A percentile compares a stretch with the other conserved stretches of the same genome.
Evolutionary conservation across 176 grass and related monocot genomes (phyloP).

Genomic region (Ensete glaucum): DNA sequence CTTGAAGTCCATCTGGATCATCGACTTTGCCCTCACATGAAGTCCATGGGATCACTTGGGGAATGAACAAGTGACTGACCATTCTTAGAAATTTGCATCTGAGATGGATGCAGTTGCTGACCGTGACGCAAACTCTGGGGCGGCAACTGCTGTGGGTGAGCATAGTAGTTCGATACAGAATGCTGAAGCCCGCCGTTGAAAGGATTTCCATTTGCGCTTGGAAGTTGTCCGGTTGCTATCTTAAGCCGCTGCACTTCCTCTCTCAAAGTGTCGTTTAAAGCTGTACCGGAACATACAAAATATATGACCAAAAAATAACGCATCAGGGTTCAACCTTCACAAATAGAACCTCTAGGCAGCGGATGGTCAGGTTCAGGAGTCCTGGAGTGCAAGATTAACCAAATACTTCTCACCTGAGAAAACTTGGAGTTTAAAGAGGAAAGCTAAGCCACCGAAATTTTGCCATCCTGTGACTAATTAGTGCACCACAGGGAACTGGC

Average conservation of each 20-base stretch:
- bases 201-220: slow-evolving; percentile 49
- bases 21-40: slow-evolving; percentile 47
- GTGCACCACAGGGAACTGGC: too few species aligned
- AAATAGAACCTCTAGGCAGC: neutral
- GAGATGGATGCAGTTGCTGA: slow-evolving; percentile 28
- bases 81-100: slow-evolving; percentile 36
- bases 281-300: neutral
- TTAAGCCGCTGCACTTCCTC: slow-evolving; percentile 21
- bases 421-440: neutral
- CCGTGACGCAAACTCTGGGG: slow-evolving; percentile 39
- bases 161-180: slow-evolving; percentile 37
- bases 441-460: neutral
- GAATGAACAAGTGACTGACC: slow-evolving; percentile 50
- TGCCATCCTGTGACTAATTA: neutral
- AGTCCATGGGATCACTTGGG: slow-evolving; percentile 81
- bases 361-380: too few species aligned
- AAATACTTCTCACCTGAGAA: neutral
- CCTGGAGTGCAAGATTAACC: neutral
- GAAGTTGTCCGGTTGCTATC: slow-evolving; percentile 44
- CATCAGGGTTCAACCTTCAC: neutral
- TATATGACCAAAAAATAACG: neutral
- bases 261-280: slow-evolving; percentile 21
- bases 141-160: slow-evolving; percentile 50
- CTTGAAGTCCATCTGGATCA: neutral
- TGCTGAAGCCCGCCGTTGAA: slow-evolving; percentile 57